Conservation (phyloP, 495 filamentous ascomycete genomes). For the Penicillium goetzii region DNA sequence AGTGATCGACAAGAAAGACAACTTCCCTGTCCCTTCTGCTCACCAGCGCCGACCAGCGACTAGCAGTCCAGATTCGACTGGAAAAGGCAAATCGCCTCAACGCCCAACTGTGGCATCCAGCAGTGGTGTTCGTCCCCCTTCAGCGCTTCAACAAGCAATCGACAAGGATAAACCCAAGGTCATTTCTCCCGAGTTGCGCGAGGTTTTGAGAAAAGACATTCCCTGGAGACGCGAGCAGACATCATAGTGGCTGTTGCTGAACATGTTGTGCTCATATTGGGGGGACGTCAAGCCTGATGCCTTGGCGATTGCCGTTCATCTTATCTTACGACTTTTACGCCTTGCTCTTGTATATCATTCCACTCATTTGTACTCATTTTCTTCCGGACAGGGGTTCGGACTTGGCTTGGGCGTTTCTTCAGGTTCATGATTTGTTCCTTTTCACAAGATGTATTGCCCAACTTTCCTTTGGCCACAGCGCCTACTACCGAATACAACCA, state of each 20-base stretch:
- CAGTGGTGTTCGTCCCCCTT: slow-evolving; percentile 31
- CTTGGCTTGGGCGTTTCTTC: not conserved
- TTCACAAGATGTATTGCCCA: not conserved
- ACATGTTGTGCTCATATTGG: not conserved
- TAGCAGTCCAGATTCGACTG: slow-evolving; percentile 18
- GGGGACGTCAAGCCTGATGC: not conserved
- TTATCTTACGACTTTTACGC: slow-evolving; percentile 8
- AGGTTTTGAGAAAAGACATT: slow-evolving; percentile 73
- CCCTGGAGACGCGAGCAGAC: slow-evolving; percentile 36
- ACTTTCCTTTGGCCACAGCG: not conserved
- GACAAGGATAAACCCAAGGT: slow-evolving; percentile 57
- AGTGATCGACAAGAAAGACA: slow-evolving; percentile 82
- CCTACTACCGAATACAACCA: not conserved
- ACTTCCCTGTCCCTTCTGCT: slow-evolving; percentile 69
- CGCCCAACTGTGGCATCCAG: slow-evolving; percentile 31
- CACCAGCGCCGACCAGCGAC: slow-evolving; percentile 52
- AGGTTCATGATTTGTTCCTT: not conserved
- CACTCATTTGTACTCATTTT: slow-evolving; percentile 1
- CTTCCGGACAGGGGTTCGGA: not conserved
- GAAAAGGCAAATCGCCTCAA: slow-evolving; percentile 43
- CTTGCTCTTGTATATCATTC: slow-evolving; percentile 10
- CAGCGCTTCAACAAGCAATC: slow-evolving; percentile 23
- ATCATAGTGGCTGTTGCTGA: slow-evolving; percentile 8
- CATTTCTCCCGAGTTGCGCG: slow-evolving; percentile 80
- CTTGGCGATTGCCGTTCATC: not conserved